phyloP scores from a whole-genome alignment of 352 stramenopile species.

The Phytophthora sp. region DNA sequence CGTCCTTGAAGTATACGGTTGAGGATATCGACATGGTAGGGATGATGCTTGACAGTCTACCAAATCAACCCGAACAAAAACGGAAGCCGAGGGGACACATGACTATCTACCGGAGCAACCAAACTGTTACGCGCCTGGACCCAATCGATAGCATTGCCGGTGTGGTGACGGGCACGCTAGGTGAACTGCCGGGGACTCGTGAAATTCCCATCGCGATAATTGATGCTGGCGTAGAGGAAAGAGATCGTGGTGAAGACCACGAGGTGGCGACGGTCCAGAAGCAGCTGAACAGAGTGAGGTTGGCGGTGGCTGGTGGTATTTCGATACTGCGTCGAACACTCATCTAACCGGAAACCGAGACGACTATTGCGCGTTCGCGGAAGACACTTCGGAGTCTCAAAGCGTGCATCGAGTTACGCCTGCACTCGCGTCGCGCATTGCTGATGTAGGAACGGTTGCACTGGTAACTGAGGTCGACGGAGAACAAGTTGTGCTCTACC shows the following conservation, averaged over 20 bases:
- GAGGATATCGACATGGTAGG: slow-evolving; percentile 19
- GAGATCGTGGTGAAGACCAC: no score
- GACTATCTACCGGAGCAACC: background rate
- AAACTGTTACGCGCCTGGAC: no score
- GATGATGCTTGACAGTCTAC: slow-evolving; percentile 1
- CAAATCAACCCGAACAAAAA: background rate
- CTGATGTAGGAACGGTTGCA: slow-evolving; percentile 2
- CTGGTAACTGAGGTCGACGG: slow-evolving; percentile 6
- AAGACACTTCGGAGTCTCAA: background rate
- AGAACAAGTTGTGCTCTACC: background rate
- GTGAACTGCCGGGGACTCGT: no score
- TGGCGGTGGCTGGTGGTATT: background rate
- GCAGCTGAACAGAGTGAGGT: no score
- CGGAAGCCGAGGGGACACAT: background rate
- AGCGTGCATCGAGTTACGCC: background rate
- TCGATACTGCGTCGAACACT: slow-evolving; percentile 6
- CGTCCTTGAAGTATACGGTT: slow-evolving; percentile 3
- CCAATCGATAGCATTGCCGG: no score
- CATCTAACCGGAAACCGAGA: background rate
- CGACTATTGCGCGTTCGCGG: background rate
- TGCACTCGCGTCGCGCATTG: slow-evolving; percentile 2
- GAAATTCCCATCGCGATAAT: no score
- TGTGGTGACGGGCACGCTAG: no score
- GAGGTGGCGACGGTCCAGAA: no score
- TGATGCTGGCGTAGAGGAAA: no score